Evolutionary conservation across 116 monocot species (phyloP).

Genomic region (Trichopus zeylanicus): DNA sequence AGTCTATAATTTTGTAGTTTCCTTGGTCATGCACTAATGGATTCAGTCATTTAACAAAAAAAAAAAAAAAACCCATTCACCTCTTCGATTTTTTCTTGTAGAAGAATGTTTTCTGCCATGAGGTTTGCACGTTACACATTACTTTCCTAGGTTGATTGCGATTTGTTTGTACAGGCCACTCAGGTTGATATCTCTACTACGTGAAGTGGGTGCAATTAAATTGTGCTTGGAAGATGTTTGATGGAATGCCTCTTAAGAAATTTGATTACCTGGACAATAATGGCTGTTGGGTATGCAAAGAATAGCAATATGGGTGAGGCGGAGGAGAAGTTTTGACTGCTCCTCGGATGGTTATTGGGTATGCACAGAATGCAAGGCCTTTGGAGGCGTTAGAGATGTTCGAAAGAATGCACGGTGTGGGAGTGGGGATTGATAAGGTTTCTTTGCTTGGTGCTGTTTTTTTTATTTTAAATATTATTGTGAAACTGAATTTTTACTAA

Average conservation of each 20-base stretch:
- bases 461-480: too few species aligned
- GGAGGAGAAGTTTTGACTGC: slow-evolving; percentile 20
- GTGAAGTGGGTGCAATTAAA: slow-evolving; percentile 20
- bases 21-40: too few species aligned
- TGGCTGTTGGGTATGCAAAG: slow-evolving; percentile 55
- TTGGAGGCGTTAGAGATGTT: slow-evolving; percentile 28
- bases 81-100: too few species aligned
- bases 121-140: too few species aligned
- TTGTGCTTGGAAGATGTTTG: slow-evolving; percentile 47
- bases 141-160: too few species aligned
- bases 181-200: too few species aligned
- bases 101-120: too few species aligned
- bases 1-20: too few species aligned
- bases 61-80: too few species aligned
- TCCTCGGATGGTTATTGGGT: slow-evolving; percentile 46
- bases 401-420: slow-evolving; percentile 16
- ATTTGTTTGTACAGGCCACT: too few species aligned
- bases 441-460: slow-evolving; percentile 34
- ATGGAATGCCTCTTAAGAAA: slow-evolving; percentile 49
- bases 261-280: slow-evolving; percentile 50
- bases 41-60: too few species aligned
- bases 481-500: too few species aligned
- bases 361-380: slow-evolving; percentile 37
- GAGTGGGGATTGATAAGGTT: slow-evolving; percentile 27
- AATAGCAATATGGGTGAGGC: slow-evolving; percentile 43